Conservation (phyloP, 495 filamentous ascomycete species). For the Hypoxylon subgilvum region DNA sequence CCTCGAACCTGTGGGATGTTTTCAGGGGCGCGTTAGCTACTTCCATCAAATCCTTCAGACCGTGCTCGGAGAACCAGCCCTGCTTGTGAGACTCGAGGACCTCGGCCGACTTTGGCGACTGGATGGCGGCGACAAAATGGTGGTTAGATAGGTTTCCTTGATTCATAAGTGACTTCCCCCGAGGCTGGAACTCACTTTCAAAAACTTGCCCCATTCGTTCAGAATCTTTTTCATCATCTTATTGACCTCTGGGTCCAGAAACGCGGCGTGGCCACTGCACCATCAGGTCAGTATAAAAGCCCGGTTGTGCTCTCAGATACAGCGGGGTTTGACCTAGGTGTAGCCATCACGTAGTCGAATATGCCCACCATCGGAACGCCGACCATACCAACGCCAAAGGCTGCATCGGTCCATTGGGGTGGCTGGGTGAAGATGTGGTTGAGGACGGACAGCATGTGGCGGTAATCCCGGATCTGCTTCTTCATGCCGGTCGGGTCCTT, state of each 20-base stretch:
- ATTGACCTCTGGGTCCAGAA: conserved; percentile 71
- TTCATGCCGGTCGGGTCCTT: conserved; percentile 63
- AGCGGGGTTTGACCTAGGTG: conserved; percentile 58
- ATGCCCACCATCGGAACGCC: conserved; percentile 72
- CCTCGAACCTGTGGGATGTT: conserved; percentile 56
- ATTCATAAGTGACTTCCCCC: not conserved
- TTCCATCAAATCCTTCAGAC: conserved; percentile 50
- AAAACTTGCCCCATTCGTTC: conserved; percentile 68
- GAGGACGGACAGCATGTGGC: conserved; percentile 68
- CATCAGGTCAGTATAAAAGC: conserved; percentile 62
- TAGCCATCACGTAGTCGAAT: conserved; percentile 77
- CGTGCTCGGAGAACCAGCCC: conserved; percentile 69
- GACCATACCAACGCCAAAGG: conserved; percentile 63
- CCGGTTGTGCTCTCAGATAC: conserved; percentile 30
- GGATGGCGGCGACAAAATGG: not conserved
- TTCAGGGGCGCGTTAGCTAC: conserved; percentile 54
- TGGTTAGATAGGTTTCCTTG: not conserved
- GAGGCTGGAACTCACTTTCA: conserved; percentile 44
- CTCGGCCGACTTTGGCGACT: conserved; percentile 61
- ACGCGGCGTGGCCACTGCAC: conserved; percentile 65
- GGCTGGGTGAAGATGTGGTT: conserved; percentile 68
- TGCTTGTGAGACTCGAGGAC: conserved; percentile 56
- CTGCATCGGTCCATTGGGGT: conserved; percentile 64
- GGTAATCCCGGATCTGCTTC: conserved; percentile 66
- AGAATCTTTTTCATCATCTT: conserved; percentile 70